Evolutionary conservation across 768 basidiomycete genomes (phyloP), one percentile per base, ranked within the genome.

Genomic region (Ramaria rubella): DNA sequence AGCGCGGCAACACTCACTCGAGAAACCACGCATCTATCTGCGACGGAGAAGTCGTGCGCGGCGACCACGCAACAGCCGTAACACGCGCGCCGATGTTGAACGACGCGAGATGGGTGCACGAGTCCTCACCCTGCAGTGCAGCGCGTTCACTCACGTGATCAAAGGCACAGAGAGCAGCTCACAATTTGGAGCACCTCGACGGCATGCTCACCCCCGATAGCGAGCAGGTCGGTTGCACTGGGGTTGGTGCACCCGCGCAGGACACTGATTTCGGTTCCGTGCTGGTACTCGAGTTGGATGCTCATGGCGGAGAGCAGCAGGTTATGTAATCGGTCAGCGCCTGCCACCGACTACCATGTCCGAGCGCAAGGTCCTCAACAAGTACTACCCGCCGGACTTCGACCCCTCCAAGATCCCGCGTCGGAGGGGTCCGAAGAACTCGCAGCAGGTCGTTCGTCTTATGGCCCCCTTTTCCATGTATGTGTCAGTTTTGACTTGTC

Each of bases 381-480:
- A 92, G 72, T 94, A 92, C 75, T 93, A 93, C 68, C 94, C 94
- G 50, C 94, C 95, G 73, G 94, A 98, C 72, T 98, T 97, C 72
- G 95, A 97, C 74, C 95, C 95, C 57, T 86, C 90, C 63, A 87
- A 96, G 72, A 97, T 97, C 69, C 91, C 91, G 24, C 81, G 95
- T 61, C 76, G 94, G 65, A 92, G 87, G 69, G 81, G 85, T 60
- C 87, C 90, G 56, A 93, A 89, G 79, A 94, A 95, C 71, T 88
- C 89, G 14, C 96, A 99, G 67, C 93, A 96, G 74, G 90, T 94
- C 58, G 93, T 99, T 58, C 90, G 95, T 78, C 81, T 99, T 49
- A 99, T 99, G 96, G 95, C 96, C 3, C 96, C 96, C 0, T 99
- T 98, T 70, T 95, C 93, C 4, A 99, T 99, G 96, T 87, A 71